Conservation (phyloP, 2,329 filamentous ascomycete species). For the Ophiostoma angusticollis region DNA sequence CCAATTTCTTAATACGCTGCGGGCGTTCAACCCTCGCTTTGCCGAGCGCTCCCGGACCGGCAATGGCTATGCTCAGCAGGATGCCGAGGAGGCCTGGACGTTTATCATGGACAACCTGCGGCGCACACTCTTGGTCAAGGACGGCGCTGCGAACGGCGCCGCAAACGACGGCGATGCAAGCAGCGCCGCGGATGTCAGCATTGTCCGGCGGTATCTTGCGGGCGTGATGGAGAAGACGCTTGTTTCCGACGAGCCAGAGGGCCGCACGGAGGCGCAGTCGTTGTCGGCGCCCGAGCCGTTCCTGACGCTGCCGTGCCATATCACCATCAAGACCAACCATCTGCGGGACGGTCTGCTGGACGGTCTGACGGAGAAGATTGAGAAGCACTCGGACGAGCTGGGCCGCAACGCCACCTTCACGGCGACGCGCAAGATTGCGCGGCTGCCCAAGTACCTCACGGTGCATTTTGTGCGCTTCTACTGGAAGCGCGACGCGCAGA, state of each 20-base stretch:
- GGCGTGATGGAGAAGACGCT: conserved; percentile 68
- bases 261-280: conserved; percentile 62
- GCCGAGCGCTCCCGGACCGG: conserved; percentile 76
- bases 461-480: conserved; percentile 98
- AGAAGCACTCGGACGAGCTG: conserved; percentile 72
- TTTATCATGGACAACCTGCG: conserved; percentile 79
- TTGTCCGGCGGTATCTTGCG: conserved; percentile 82
- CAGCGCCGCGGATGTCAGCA: conserved; percentile 39
- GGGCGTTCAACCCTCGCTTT: conserved; percentile 78
- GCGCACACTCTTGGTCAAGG: conserved; percentile 59
- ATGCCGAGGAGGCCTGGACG: conserved; percentile 96
- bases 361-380: conserved; percentile 73
- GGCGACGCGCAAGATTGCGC: conserved; percentile 78
- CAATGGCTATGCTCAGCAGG: conserved; percentile 86
- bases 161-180: conserved; percentile 13
- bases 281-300: conserved; percentile 60
- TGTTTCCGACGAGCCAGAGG: conserved; percentile 71
- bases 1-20: conserved; percentile 69
- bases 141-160: conserved; percentile 23
- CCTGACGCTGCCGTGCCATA: conserved; percentile 92
- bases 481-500: conserved; percentile 90
- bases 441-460: conserved; percentile 86
- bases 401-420: conserved; percentile 74
- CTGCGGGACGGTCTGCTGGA: conserved; percentile 76
- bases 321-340: conserved; percentile 76